Percentiles rank a stretch among this genome's conserved stretches.
Evolutionary conservation across 2,329 filamentous ascomycete genomes (phyloP).

Genomic region (Zasmidium cellare): DNA sequence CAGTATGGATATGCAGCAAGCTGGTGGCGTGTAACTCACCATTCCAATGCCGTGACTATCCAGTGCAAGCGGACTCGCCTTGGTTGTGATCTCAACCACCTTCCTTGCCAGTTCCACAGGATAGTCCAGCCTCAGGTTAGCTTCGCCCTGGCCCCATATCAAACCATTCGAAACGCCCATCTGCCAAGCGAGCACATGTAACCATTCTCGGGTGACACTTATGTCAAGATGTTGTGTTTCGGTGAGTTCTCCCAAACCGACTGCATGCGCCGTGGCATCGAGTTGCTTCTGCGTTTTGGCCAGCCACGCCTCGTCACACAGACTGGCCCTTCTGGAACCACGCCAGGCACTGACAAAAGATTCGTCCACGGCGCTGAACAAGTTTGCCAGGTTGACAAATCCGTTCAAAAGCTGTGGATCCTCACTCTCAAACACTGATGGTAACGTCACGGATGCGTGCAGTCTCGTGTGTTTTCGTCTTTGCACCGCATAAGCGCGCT

Average conservation of each 20-base stretch:
- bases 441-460: constrained; percentile 31
- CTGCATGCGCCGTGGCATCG: constrained; percentile 31
- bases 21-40: constrained; percentile 21
- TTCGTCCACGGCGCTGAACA: constrained; percentile 38
- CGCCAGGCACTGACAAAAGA: constrained; percentile 37
- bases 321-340: constrained; percentile 31
- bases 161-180: constrained; percentile 39
- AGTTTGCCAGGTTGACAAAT: constrained; percentile 36
- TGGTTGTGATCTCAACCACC: constrained; percentile 33
- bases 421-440: constrained; percentile 35
- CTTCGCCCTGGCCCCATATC: constrained; percentile 36
- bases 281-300: constrained; percentile 35
- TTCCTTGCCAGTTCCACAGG: constrained; percentile 37
- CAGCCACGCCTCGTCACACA: constrained; percentile 38
- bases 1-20: constrained; percentile 6
- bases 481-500: constrained; percentile 39
- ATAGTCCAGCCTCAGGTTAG: constrained; percentile 37
- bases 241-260: constrained; percentile 27
- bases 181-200: constrained; percentile 40
- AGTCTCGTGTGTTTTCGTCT: constrained; percentile 35
- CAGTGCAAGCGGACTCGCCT: constrained; percentile 30
- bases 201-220: constrained; percentile 35
- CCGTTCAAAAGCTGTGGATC: constrained; percentile 36
- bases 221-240: constrained; percentile 39
- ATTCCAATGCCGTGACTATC: constrained; percentile 39